Conservation (phyloP, 169 alveolate genomes). For the Eimeria zaria region DNA sequence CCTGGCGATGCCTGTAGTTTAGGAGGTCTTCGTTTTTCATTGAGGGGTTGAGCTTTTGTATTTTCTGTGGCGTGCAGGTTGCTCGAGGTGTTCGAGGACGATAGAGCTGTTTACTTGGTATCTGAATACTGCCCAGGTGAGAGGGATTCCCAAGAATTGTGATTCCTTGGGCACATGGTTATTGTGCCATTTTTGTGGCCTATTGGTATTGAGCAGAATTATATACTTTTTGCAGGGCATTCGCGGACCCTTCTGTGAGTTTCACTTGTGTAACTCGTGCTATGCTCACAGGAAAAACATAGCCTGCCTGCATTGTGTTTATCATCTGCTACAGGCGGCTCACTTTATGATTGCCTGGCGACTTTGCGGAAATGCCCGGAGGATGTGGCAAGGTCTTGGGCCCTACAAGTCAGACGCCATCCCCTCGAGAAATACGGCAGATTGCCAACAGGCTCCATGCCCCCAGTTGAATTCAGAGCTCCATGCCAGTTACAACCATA, state of each 20-base stretch:
- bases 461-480: not conserved
- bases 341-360: constrained; percentile 68
- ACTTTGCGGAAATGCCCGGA: constrained; percentile 54
- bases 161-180: not conserved
- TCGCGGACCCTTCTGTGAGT: not conserved
- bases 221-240: not conserved
- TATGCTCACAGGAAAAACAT: not conserved
- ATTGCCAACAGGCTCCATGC: not conserved
- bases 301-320: not conserved
- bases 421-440: not conserved
- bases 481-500: not conserved
- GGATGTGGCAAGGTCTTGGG: constrained; percentile 49
- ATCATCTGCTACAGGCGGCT: constrained; percentile 44
- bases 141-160: not conserved
- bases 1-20: not conserved
- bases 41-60: not conserved
- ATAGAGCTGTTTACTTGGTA: constrained; percentile 70
- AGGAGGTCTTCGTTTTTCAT: not conserved
- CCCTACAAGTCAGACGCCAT: constrained; percentile 42
- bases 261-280: not conserved
- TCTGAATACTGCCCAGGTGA: constrained; percentile 89
- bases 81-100: constrained; percentile 94
- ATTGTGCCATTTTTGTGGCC: not conserved
- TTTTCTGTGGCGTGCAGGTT: constrained; percentile 81
- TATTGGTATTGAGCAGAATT: not conserved